phyloP scores from a whole-genome alignment of 2,329 filamentous ascomycete genomes.

The Biscogniauxia sp. region DNA sequence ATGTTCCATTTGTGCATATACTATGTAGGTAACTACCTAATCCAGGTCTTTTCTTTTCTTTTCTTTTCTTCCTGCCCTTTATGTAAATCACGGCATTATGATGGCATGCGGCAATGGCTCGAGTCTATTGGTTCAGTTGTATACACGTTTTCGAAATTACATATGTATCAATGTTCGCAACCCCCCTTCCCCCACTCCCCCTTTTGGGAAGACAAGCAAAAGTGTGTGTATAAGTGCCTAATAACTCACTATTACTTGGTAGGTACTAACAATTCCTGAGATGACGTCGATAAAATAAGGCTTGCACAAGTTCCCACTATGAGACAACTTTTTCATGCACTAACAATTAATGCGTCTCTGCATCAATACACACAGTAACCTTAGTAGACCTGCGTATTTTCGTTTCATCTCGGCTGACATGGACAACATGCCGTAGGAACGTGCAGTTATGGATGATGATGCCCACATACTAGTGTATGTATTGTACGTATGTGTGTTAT shows the following conservation, averaged over 20 bases:
- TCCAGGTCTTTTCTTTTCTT: background rate
- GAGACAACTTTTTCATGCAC: constrained; percentile 1
- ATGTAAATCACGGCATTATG: background rate
- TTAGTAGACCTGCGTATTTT: constrained; percentile 9
- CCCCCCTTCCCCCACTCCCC: background rate
- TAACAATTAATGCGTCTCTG: constrained; percentile 1
- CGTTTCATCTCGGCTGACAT: constrained; percentile 24
- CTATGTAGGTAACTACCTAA: background rate
- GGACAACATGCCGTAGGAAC: constrained; percentile 7
- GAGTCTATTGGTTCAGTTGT: background rate
- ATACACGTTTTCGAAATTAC: background rate
- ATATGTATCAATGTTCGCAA: no score
- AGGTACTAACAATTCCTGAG: background rate
- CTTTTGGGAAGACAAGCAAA: background rate
- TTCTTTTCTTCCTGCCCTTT: no score
- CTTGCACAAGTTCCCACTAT: background rate
- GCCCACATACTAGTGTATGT: background rate
- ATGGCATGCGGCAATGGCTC: background rate
- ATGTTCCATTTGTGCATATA: background rate
- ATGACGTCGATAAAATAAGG: background rate
- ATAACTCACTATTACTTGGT: no score
- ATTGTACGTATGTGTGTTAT: background rate
- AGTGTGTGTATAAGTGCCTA: background rate
- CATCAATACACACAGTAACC: background rate
- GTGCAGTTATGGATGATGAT: background rate